These are phyloP conservation scores for Medicago ruthenica DNA, from an alignment of 306 rosid genomes.

Conservation along the genomic window DNA sequence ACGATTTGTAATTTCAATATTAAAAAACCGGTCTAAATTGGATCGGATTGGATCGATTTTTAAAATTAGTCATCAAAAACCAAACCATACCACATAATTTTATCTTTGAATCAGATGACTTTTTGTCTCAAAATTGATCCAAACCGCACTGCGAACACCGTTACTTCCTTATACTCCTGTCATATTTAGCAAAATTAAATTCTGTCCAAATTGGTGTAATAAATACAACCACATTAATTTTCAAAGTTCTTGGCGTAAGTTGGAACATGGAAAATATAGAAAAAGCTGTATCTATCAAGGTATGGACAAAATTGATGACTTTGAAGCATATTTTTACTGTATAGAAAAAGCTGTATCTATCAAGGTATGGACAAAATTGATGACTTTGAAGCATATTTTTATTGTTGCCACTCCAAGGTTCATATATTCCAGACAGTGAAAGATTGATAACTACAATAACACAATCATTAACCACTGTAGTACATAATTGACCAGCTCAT, in stretches of 20 bases:
- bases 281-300: constrained; percentile 24
- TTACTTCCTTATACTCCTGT: not conserved
- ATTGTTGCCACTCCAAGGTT: not conserved
- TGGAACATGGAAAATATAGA: constrained; percentile 17
- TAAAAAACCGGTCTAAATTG: too few species aligned
- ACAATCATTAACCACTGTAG: constrained; percentile 1
- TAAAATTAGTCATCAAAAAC: too few species aligned
- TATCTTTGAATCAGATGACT: too few species aligned
- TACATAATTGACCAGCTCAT: not conserved
- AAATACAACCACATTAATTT: not conserved
- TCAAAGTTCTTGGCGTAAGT: constrained; percentile 17
- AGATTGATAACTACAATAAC: constrained; percentile 24
- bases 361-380: constrained; percentile 31
- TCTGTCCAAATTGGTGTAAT: not conserved
- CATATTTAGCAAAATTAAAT: not conserved
- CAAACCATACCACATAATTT: too few species aligned
- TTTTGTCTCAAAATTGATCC: too few species aligned
- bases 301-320: constrained; percentile 30
- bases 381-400: constrained; percentile 23
- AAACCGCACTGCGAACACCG: too few species aligned
- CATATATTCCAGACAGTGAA: constrained; percentile 33
- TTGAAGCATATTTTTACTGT: constrained; percentile 11
- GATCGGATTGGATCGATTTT: too few species aligned
- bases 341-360: constrained; percentile 11
- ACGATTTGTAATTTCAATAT: too few species aligned